Base-by-base conservation (phyloP, 2,329 filamentous ascomycete genomes). In the Penicillium aurantiogriseum region DNA sequence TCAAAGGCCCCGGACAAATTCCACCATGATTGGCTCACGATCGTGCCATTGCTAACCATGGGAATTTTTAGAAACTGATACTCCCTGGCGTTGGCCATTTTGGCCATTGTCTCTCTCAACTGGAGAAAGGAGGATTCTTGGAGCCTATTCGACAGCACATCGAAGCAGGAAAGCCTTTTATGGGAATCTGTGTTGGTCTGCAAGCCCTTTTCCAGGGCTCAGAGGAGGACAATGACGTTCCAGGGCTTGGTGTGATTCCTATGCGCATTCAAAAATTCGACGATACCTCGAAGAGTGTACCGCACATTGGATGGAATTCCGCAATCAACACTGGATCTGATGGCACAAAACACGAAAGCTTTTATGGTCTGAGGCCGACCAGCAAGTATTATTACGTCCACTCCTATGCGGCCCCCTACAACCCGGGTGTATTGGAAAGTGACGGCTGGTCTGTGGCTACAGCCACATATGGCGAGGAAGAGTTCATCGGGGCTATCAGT, bases 371-470 rank as follows among this genome's bases (percentile, higher is more conserved):
- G 53, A 81, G 84, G 29, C 87, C 90, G 0, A 82, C 83, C 52
- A 96, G 90, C 71, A 99, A 97, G 76, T 99, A 99, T 81, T 99
- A 99, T 79, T 99, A 99, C 72, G 93, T 99, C 56, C 94, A 99
- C 81, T 92, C 91, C 2, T 99, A 94, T 77, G 92, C 92, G 57
- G 88, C 86, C 27, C 88, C 88, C 3, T 96, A 97, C 73, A 77
- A 78, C 51, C 76, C 83, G 45, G 90, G 89, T 36, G 82, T 88
- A 63, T 81, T 97, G 13, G 92, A 97, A 75, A 80, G 81, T 54
- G 83, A 89, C 35, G 94, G 93, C 27, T 99, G 94, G 93, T 85
- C 86, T 9, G 89, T 97, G n/a, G 94, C 94, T 1, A 96, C 90
- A 3, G 92, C 88, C 19, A 87, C 84, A 17, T 99, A 99, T 74